Conservation (phyloP, 768 basidiomycete genomes). For the Candolleomyces aberdarensis region DNA sequence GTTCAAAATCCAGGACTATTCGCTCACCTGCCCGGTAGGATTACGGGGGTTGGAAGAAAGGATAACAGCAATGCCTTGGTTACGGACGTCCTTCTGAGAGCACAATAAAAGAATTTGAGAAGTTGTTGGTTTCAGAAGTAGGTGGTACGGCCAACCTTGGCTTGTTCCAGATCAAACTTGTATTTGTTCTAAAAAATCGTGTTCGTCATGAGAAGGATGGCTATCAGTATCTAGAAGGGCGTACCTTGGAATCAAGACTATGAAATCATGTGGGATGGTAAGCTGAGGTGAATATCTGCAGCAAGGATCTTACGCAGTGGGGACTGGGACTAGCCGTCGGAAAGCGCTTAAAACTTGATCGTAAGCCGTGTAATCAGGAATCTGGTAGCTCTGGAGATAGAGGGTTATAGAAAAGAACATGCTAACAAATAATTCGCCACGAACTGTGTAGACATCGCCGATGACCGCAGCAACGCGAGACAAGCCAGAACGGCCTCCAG, state of each 20-base stretch:
- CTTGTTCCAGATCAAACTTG: constrained; percentile 73
- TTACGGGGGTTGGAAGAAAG: constrained; percentile 95
- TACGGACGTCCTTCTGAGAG: constrained; percentile 69
- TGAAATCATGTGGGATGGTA: constrained; percentile 2
- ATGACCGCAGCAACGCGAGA: constrained; percentile 91
- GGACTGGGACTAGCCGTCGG: constrained; percentile 86
- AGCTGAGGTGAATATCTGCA: not conserved
- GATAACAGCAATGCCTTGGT: constrained; percentile 81
- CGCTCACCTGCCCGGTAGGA: constrained; percentile 84
- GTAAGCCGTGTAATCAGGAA: constrained; percentile 90
- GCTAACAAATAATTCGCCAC: constrained; percentile 12
- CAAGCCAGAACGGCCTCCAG: constrained; percentile 88
- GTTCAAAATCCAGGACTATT: not conserved
- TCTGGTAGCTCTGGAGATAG: constrained; percentile 68
- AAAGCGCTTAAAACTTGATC: constrained; percentile 84
- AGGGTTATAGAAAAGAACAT: constrained; percentile 1
- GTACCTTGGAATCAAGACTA: constrained; percentile 42
- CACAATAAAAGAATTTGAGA: not conserved
- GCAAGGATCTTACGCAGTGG: constrained; percentile 63
- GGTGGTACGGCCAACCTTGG: constrained; percentile 48
- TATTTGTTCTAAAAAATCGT: constrained; percentile 52
- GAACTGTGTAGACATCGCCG: constrained; percentile 81
- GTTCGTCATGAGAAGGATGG: constrained; percentile 13
- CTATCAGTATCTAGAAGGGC: constrained; percentile 17
- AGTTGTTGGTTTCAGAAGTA: not conserved